Base-by-base conservation (phyloP, 192 early-diverging fungal species). In the Podila clonocystis region DNA sequence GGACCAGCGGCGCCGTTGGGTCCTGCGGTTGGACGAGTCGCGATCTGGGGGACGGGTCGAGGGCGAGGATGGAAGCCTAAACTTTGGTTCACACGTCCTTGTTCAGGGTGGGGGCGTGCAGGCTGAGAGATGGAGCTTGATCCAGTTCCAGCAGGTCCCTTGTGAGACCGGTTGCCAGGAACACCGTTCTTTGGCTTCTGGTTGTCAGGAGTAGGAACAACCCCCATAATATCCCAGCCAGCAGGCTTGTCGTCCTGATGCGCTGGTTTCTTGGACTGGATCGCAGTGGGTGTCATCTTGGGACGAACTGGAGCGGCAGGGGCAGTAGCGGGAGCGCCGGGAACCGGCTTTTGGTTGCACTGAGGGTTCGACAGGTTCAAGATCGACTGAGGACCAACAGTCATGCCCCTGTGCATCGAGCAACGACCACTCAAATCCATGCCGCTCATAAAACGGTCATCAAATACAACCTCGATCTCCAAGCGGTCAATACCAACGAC, bases 401-500 rank as follows among this genome's bases (percentile, higher is more conserved):
- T 79, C 73, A 91, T 88, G 19, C 97, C 96, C 57, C 94, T 93
- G 62, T 87, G 84, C 24, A 87, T 85, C 7, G 92, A 90, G 74
- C 95, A 98, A 66, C 91, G 77, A 49, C 92, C 93, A 50, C 91
- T 91, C n/a, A 99, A 84, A 38, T 85, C 91, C 22, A 85, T 88
- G 4, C 94, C 95, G 63, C 90, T 91, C 83, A 97, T 89, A 70
- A 98, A 94, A 7, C 89, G 70, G 65, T 82, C 73, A 83, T 99
- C 98, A 72, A 98, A 95, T 0, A 99, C 77, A 19, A 99, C 88
- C 71, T 99, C 97, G 6, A 98, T 76, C 58, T 87, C 83, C 22
- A 89, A 82, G 30, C 93, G 92, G 34, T 90, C 87, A 52, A 97
- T 87, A 12, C 91, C 94, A 67, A 98, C 92, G 2, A 98, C 89